phyloP scores from a whole-genome alignment of 345 rosid genomes.

The Murraya paniculata region DNA sequence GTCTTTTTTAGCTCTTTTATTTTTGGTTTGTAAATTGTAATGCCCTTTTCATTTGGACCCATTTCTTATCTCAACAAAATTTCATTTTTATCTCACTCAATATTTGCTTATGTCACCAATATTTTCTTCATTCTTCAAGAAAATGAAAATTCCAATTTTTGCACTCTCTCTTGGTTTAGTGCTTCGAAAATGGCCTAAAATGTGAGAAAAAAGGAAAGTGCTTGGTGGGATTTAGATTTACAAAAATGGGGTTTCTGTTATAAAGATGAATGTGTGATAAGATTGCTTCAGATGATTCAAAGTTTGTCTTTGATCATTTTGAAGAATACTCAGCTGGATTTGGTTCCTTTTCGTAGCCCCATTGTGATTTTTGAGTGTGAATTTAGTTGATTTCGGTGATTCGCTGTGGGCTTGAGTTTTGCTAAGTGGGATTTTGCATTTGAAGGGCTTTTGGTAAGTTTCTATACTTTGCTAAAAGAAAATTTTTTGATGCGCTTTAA shows the following conservation, averaged over 20 bases:
- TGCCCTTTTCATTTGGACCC: background rate
- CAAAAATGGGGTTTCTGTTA: constrained; percentile 1
- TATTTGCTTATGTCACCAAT: constrained; percentile 26
- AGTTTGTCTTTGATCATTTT: constrained; percentile 20
- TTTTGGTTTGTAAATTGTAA: background rate
- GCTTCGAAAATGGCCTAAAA: background rate
- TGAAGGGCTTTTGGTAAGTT: constrained; percentile 30
- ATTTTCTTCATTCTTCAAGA: constrained; percentile 1
- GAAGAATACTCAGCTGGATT: constrained; percentile 25
- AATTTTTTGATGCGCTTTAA: background rate
- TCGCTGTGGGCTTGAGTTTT: constrained; percentile 15
- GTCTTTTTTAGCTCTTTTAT: background rate
- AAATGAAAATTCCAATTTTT: background rate
- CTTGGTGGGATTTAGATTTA: constrained; percentile 20
- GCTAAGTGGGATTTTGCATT: constrained; percentile 7
- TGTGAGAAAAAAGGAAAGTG: constrained; percentile 8
- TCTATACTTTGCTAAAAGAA: background rate
- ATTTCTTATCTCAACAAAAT: constrained; percentile 7
- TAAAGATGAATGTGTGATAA: constrained; percentile 9
- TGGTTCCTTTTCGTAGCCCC: constrained; percentile 3
- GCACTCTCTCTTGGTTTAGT: background rate
- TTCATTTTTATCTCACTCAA: background rate
- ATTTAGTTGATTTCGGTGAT: constrained; percentile 18
- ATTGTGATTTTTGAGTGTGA: constrained; percentile 13
- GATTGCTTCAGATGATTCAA: constrained; percentile 17